These are phyloP conservation scores for Aspergillus ustus DNA, from an alignment of 2,329 filamentous ascomycete species.

Conservation along the genomic window DNA sequence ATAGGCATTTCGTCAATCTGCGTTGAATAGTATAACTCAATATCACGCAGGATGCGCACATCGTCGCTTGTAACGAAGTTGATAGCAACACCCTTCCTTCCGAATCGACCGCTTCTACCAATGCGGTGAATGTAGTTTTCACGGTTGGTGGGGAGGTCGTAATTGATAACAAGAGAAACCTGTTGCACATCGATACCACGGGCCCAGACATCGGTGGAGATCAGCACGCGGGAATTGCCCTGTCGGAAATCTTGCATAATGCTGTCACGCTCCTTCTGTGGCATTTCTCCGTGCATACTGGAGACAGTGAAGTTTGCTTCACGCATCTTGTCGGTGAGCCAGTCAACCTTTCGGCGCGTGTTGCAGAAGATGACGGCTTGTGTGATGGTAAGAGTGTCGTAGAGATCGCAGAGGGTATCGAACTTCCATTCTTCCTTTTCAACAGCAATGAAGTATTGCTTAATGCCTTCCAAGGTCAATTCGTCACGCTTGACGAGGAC, in stretches of 20 bases:
- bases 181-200: constrained; percentile 99
- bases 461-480: constrained; percentile 92
- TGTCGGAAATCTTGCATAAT: constrained; percentile 99
- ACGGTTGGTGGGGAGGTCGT: constrained; percentile 95
- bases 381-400: constrained; percentile 97
- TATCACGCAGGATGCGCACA: constrained; percentile 94
- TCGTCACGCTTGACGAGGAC: constrained; percentile 99
- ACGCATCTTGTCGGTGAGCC: constrained; percentile 99
- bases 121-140: constrained; percentile 99
- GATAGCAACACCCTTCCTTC: constrained; percentile 97
- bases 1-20: constrained; percentile 99
- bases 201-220: constrained; percentile 97
- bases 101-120: constrained; percentile 91
- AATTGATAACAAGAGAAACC: constrained; percentile 98
- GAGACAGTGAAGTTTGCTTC: constrained; percentile 98
- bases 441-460: constrained; percentile 99
- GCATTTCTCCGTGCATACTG: constrained; percentile 99
- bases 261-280: constrained; percentile 94
- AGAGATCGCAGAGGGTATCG: constrained; percentile 96
- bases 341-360: constrained; percentile 97
- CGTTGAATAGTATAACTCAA: constrained; percentile 94
- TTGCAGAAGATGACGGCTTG: constrained; percentile 99
- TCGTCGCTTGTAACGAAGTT: constrained; percentile 99
- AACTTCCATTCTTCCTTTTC: constrained; percentile 99
- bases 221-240: constrained; percentile 92